A percentile compares a stretch with the other conserved stretches of the same genome.
Evolutionary conservation across 1,284 basidiomycete genomes (phyloP).

Genomic region (Peniophora sp.): DNA sequence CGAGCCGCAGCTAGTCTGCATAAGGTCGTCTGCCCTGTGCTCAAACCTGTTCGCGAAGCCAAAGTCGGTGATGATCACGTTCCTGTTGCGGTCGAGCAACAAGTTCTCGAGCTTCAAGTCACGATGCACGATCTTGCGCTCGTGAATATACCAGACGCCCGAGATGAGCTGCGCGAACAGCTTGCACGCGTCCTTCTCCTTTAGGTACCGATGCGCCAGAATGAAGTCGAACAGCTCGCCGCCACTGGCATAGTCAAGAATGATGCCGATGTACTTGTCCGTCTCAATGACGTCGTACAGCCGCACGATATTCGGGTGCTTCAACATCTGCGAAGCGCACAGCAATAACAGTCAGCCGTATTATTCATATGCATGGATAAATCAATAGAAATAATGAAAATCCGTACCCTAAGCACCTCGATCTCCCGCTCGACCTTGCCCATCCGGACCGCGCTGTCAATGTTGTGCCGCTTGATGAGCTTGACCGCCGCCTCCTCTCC

Average conservation of each 20-base stretch:
- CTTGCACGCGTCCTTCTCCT: slow-evolving; percentile 91
- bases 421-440: slow-evolving; percentile 98
- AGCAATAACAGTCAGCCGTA: neutral
- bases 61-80: slow-evolving; percentile 99
- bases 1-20: slow-evolving; percentile 97
- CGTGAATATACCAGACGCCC: slow-evolving; percentile 97
- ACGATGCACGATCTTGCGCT: slow-evolving; percentile 98
- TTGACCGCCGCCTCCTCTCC: slow-evolving; percentile 99
- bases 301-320: slow-evolving; percentile 97
- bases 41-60: slow-evolving; percentile 98
- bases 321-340: slow-evolving; percentile 56
- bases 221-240: slow-evolving; percentile 99
- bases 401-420: slow-evolving; percentile 84
- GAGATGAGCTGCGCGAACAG: slow-evolving; percentile 98
- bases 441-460: slow-evolving; percentile 83
- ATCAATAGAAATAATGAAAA: slow-evolving; percentile 7
- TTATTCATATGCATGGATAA: neutral
- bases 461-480: slow-evolving; percentile 89
- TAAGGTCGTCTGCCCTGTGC: slow-evolving; percentile 86
- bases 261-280: slow-evolving; percentile 99
- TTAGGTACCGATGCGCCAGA: slow-evolving; percentile 93
- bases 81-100: slow-evolving; percentile 92
- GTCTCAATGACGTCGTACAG: slow-evolving; percentile 99
- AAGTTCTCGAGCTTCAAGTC: slow-evolving; percentile 99
- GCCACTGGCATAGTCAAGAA: slow-evolving; percentile 96